These are phyloP conservation scores for Mortierella sp. DNA, from an alignment of 371 early-diverging fungal species.

Conservation along the genomic window DNA sequence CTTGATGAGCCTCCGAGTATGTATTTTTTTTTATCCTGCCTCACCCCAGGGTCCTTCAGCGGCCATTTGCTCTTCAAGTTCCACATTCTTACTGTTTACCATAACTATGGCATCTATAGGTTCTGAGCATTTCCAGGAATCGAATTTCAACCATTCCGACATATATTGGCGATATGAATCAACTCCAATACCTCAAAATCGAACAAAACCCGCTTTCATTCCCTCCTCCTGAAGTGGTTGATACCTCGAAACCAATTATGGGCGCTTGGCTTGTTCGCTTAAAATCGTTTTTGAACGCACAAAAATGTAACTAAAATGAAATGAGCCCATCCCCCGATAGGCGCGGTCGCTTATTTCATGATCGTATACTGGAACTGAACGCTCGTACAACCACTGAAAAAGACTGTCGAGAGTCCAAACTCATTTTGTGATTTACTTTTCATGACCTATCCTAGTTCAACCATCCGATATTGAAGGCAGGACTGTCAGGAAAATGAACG, in stretches of 20 bases:
- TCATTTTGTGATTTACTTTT: no score
- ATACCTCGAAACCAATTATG: constrained; percentile 29
- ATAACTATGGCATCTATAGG: constrained; percentile 13
- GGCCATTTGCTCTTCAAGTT: not conserved
- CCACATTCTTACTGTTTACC: not conserved
- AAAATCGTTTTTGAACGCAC: constrained; percentile 29
- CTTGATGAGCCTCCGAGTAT: constrained; percentile 45
- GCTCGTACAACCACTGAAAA: no score
- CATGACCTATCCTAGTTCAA: no score
- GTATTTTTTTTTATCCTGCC: not conserved
- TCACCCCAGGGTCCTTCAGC: not conserved
- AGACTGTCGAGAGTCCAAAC: no score
- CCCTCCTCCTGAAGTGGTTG: constrained; percentile 40
- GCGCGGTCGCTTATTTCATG: no score
- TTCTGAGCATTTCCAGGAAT: constrained; percentile 47
- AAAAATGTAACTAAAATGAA: constrained; percentile 14
- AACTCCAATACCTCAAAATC: constrained; percentile 46
- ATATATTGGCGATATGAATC: constrained; percentile 44
- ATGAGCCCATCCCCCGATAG: not conserved
- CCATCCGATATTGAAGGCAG: no score
- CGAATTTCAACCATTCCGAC: constrained; percentile 40
- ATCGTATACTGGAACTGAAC: no score
- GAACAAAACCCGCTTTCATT: constrained; percentile 45
- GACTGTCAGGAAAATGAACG: no score
- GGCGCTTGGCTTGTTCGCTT: constrained; percentile 31